Evolutionary conservation across 2,329 filamentous ascomycete species (phyloP).

Genomic region (Aspergillus novofumigatus): DNA sequence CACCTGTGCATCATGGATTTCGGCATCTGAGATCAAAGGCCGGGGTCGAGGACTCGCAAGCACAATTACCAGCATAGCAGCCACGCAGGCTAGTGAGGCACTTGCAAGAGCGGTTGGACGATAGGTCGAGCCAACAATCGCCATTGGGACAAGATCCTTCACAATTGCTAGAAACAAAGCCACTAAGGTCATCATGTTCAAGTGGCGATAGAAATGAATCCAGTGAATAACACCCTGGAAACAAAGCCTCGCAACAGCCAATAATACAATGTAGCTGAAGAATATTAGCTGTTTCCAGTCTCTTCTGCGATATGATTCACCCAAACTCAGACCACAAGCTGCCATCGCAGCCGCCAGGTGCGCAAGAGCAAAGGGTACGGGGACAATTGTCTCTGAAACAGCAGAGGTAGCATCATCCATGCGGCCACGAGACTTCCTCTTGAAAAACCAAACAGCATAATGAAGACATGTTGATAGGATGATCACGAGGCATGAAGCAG

Average conservation of each 20-base stretch:
- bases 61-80: conserved; percentile 12
- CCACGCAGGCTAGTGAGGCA: conserved; percentile 14
- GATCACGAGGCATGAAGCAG: conserved; percentile 16
- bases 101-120: conserved; percentile 14
- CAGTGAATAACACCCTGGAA: conserved; percentile 10
- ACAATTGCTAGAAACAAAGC: conserved; percentile 18
- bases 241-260: conserved; percentile 17
- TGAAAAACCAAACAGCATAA: conserved; percentile 5
- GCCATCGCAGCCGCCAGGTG: conserved; percentile 11
- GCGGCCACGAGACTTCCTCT: not conserved
- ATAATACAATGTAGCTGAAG: conserved; percentile 21
- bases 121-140: conserved; percentile 20
- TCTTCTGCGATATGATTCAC: conserved; percentile 3
- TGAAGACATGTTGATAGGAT: conserved; percentile 10
- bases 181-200: conserved; percentile 18
- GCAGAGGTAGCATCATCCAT: conserved; percentile 2
- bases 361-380: conserved; percentile 13
- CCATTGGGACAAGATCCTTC: conserved; percentile 20
- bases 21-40: conserved; percentile 10
- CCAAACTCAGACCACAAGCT: conserved; percentile 16
- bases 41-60: conserved; percentile 18
- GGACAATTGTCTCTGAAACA: not conserved
- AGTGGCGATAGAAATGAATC: conserved; percentile 18
- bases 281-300: conserved; percentile 20
- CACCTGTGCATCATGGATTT: conserved; percentile 10